Evolutionary conservation across 2,329 filamentous ascomycete species (phyloP).

Genomic region (Didymella keratinophila): DNA sequence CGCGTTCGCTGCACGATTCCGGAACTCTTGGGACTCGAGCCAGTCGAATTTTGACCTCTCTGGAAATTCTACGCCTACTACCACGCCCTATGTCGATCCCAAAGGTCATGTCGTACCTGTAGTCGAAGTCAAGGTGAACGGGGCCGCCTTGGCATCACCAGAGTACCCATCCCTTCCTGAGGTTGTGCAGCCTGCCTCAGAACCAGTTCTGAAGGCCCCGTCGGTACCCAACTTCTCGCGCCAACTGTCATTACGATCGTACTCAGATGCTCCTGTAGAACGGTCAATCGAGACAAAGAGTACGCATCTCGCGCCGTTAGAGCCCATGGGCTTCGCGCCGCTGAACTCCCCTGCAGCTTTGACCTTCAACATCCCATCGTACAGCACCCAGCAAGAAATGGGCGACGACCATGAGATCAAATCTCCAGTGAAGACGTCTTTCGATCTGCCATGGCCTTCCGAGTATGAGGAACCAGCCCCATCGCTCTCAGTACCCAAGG

Average conservation of each 20-base stretch:
- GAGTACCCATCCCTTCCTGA: conserved; percentile 21
- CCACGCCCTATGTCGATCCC: conserved; percentile 48
- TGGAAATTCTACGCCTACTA: conserved; percentile 39
- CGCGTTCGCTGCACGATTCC: conserved; percentile 47
- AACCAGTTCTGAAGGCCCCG: conserved; percentile 24
- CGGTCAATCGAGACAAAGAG: conserved; percentile 21
- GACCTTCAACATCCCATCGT: conserved; percentile 37
- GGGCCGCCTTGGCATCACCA: conserved; percentile 19
- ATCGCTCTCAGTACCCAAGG: conserved; percentile 20
- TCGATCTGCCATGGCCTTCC: conserved; percentile 42
- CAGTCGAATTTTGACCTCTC: conserved; percentile 46
- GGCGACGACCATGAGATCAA: conserved; percentile 30
- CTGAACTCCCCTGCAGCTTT: conserved; percentile 42
- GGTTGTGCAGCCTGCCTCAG: conserved; percentile 22
- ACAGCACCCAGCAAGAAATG: conserved; percentile 24
- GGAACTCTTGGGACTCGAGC: conserved; percentile 52
- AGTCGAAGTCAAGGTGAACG: conserved; percentile 43
- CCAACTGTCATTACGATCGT: conserved; percentile 43
- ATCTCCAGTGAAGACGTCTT: conserved; percentile 43
- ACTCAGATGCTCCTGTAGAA: conserved; percentile 26
- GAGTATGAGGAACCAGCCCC: conserved; percentile 34
- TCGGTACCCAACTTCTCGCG: conserved; percentile 51
- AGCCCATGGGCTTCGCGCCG: conserved; percentile 33
- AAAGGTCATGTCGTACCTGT: conserved; percentile 49
- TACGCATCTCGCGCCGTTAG: conserved; percentile 16